A percentile compares a stretch with the other conserved stretches of the same genome.
Conservation (phyloP, 495 filamentous ascomycete species). For the Penicillium macrosclerotiorum region DNA sequence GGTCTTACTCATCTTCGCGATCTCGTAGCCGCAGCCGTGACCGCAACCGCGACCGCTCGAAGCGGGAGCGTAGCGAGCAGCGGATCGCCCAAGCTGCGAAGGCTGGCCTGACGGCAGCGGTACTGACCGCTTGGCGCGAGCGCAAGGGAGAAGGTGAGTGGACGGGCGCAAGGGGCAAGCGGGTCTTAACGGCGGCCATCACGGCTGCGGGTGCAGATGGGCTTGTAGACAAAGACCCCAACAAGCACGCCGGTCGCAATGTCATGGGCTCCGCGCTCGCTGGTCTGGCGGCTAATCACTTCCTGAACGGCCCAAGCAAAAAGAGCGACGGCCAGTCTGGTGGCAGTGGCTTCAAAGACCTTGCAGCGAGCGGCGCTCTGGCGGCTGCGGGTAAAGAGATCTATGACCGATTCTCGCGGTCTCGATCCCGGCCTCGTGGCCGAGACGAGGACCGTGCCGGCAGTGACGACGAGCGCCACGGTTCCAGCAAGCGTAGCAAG, state of each 20-base stretch:
- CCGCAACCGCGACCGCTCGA: conserved; percentile 33
- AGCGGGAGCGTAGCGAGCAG: conserved; percentile 48
- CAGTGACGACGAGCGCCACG: conserved; percentile 40
- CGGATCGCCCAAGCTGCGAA: conserved; percentile 83
- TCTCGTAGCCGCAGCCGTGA: conserved; percentile 41
- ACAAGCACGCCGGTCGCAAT: conserved; percentile 67
- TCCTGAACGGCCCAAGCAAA: conserved; percentile 61
- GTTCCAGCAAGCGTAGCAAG: conserved; percentile 49
- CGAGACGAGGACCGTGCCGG: conserved; percentile 43
- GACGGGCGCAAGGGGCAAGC: conserved; percentile 82
- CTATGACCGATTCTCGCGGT: conserved; percentile 58
- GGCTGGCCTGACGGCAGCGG: conserved; percentile 81
- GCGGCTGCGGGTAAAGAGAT: conserved; percentile 75
- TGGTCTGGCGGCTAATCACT: conserved; percentile 76
- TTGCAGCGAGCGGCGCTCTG: conserved; percentile 40
- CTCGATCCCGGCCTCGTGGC: conserved; percentile 57
- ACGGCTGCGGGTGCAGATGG: conserved; percentile 82
- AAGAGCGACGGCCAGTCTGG: conserved; percentile 32
- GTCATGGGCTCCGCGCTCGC: conserved; percentile 76
- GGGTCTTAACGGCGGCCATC: conserved; percentile 81
- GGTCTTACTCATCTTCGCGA: conserved; percentile 53
- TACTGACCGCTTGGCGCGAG: conserved; percentile 80
- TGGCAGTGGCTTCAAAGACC: conserved; percentile 30
- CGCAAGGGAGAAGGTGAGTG: conserved; percentile 83
- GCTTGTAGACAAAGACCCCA: conserved; percentile 66